phyloP scores from a whole-genome alignment of 768 basidiomycete genomes.

The Punctularia strigosozonata region DNA sequence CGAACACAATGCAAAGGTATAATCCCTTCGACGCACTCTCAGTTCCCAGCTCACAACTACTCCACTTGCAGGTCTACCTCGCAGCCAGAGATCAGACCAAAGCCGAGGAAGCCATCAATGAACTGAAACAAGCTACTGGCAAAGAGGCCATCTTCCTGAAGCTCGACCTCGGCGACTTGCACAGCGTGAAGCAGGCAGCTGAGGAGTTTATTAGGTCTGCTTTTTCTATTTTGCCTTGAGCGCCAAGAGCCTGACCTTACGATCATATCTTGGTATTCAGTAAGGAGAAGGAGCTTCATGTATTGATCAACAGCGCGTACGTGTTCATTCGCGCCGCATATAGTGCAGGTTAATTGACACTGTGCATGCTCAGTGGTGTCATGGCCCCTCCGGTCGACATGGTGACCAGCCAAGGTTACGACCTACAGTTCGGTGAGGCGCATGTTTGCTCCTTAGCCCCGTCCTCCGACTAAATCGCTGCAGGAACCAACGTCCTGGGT shows the following conservation, averaged over 20 bases:
- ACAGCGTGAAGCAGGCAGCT: slow-evolving; percentile 12
- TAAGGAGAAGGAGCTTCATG: slow-evolving; percentile 8
- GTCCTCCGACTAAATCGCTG: no score
- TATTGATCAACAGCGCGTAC: slow-evolving; percentile 14
- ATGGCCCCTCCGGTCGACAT: slow-evolving; percentile 11
- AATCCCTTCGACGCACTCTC: slow-evolving; percentile 46
- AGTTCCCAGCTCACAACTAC: no score
- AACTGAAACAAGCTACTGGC: slow-evolving; percentile 20
- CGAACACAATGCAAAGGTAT: slow-evolving; percentile 52
- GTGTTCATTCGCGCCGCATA: slow-evolving; percentile 3
- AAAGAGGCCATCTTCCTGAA: slow-evolving; percentile 18
- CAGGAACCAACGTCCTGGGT: slow-evolving; percentile 8
- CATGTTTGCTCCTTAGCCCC: no score
- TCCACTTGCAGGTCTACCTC: slow-evolving; percentile 28
- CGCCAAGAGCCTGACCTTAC: background rate
- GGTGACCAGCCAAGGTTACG: slow-evolving; percentile 14
- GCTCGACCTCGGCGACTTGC: slow-evolving; percentile 16
- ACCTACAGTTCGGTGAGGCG: slow-evolving; percentile 13
- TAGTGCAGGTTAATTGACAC: background rate
- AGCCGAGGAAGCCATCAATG: slow-evolving; percentile 17
- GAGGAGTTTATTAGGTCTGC: slow-evolving; percentile 11
- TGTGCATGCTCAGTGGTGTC: slow-evolving; percentile 9
- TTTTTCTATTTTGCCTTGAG: background rate
- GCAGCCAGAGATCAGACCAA: slow-evolving; percentile 16
- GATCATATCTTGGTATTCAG: no score